These are phyloP conservation scores for Barnettozyma botsteinii DNA, from an alignment of 805 yeast species.

Conservation along the genomic window DNA sequence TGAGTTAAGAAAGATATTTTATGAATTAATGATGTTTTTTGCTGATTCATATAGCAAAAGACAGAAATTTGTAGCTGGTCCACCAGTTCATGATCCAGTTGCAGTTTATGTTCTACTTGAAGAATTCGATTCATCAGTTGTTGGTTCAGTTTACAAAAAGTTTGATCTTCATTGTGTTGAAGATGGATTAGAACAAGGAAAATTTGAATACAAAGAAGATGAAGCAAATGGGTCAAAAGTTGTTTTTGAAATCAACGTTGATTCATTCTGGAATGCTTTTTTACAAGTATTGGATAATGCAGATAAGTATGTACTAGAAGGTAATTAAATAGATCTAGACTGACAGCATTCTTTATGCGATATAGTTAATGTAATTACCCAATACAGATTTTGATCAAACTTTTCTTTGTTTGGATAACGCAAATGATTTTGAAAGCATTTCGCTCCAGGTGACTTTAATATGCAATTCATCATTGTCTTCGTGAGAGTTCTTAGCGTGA, in stretches of 20 bases:
- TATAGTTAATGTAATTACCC: too few species aligned
- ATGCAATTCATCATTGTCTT: constrained; percentile 23
- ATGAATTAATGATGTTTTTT: constrained; percentile 48
- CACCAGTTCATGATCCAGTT: constrained; percentile 78
- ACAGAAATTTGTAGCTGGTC: constrained; percentile 47
- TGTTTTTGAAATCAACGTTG: constrained; percentile 34
- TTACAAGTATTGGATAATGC: constrained; percentile 33
- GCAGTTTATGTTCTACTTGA: constrained; percentile 55
- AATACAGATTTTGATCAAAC: constrained; percentile 1
- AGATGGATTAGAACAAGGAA: constrained; percentile 27
- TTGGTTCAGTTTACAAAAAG: constrained; percentile 14
- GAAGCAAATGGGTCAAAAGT: constrained; percentile 33
- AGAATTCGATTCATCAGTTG: constrained; percentile 21
- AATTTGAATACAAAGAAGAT: constrained; percentile 12
- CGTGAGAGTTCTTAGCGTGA: constrained; percentile 19
- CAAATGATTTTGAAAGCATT: constrained; percentile 3
- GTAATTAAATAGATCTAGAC: not conserved
- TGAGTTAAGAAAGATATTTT: constrained; percentile 46
- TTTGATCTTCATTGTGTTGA: constrained; percentile 15
- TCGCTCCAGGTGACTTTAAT: constrained; percentile 11
- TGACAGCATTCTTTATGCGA: too few species aligned
- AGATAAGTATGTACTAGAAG: constrained; percentile 17
- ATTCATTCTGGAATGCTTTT: constrained; percentile 42
- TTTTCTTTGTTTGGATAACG: constrained; percentile 6
- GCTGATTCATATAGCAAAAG: constrained; percentile 37